A percentile compares a stretch with the other conserved stretches of the same genome.
Evolutionary conservation across 768 basidiomycete species (phyloP).

Genomic region (Leccinum arenicola): DNA sequence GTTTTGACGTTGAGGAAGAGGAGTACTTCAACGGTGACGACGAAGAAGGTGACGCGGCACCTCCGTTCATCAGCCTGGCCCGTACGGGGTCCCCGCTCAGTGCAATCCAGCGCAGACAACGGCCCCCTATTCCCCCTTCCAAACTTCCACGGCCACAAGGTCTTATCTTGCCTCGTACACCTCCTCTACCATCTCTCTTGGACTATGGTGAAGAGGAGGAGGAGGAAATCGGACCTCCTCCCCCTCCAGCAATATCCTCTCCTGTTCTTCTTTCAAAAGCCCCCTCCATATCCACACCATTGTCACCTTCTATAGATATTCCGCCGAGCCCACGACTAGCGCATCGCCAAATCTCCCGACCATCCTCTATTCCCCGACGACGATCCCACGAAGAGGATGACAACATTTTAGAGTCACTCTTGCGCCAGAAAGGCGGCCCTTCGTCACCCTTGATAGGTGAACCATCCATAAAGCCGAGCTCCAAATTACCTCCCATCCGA

Average conservation of each 20-base stretch:
- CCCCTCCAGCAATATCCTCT: constrained; percentile 16
- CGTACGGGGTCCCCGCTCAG: constrained; percentile 33
- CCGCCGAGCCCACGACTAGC: constrained; percentile 38
- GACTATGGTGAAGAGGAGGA: constrained; percentile 75
- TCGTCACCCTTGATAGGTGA: constrained; percentile 38
- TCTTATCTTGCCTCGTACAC: constrained; percentile 43
- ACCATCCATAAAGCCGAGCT: constrained; percentile 26
- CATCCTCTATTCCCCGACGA: constrained; percentile 46
- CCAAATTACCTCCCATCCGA: constrained; percentile 44
- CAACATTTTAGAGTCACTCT: constrained; percentile 53
- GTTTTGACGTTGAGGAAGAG: constrained; percentile 79
- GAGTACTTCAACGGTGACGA: constrained; percentile 91
- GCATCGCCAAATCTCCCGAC: constrained; percentile 37
- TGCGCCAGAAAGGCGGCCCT: constrained; percentile 35
- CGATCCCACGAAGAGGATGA: constrained; percentile 48
- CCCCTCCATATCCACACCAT: constrained; percentile 19
- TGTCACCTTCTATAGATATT: constrained; percentile 34
- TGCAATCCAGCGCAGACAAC: constrained; percentile 58
- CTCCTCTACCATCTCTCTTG: constrained; percentile 58
- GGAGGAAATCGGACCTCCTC: constrained; percentile 27
- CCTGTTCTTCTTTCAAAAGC: constrained; percentile 14
- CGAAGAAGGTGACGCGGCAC: constrained; percentile 58
- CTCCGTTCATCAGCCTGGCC: constrained; percentile 30
- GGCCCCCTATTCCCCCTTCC: constrained; percentile 42
- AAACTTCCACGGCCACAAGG: constrained; percentile 47